Conservation (phyloP, 257 asterid species). For the Leptodermis oblonga region DNA sequence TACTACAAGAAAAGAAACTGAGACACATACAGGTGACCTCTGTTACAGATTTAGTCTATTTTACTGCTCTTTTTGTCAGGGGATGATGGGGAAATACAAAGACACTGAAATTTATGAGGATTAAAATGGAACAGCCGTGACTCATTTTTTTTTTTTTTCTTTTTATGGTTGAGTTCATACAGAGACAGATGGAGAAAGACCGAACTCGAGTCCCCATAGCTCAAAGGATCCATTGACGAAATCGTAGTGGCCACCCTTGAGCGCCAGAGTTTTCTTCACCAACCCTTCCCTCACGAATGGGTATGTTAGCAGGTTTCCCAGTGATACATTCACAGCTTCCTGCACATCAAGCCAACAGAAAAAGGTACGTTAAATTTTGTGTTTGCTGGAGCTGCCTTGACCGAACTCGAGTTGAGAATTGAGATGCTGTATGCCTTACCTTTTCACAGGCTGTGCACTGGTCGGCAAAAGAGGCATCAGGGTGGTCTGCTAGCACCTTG, state of each 20-base stretch:
- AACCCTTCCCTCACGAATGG: slow-evolving; percentile 89
- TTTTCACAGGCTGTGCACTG: slow-evolving; percentile 68
- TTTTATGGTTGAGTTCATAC: slow-evolving; percentile 67
- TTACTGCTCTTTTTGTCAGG: slow-evolving; percentile 16
- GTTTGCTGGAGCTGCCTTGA: neutral
- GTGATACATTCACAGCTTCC: slow-evolving; percentile 95
- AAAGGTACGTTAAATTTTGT: neutral
- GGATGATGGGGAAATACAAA: slow-evolving; percentile 42
- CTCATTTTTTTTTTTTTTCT: too few species aligned
- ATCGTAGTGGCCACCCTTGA: slow-evolving; percentile 88
- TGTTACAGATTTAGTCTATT: slow-evolving; percentile 27
- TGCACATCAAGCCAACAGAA: slow-evolving; percentile 25
- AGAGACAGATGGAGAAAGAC: slow-evolving; percentile 67
- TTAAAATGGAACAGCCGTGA: slow-evolving; percentile 23
- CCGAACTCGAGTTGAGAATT: neutral
- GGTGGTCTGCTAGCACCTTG: slow-evolving; percentile 49
- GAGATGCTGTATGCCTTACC: too few species aligned
- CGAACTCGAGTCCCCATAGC: slow-evolving; percentile 89
- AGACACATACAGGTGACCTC: slow-evolving; percentile 16
- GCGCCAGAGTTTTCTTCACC: slow-evolving; percentile 78
- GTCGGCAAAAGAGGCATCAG: slow-evolving; percentile 29
- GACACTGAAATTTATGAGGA: slow-evolving; percentile 17
- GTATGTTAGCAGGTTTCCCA: slow-evolving; percentile 74
- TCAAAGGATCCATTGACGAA: slow-evolving; percentile 78
- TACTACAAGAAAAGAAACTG: slow-evolving; percentile 22